Conservation (phyloP, 2,329 filamentous ascomycete genomes). For the Botryotinia globosa region DNA sequence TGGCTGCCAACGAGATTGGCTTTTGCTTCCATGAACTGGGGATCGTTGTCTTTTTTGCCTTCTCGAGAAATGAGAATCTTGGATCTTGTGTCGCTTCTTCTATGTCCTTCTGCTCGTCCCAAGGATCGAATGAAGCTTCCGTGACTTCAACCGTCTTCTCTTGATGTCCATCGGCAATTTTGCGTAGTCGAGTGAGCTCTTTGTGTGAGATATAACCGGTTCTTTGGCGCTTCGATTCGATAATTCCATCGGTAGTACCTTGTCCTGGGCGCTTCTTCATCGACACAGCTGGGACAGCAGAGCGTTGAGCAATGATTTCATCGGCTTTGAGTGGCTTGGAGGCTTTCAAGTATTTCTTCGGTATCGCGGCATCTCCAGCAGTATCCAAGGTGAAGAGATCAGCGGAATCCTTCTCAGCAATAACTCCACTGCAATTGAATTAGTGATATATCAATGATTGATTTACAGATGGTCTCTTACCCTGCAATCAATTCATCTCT, state of each 20-base stretch:
- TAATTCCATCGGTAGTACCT: conserved; percentile 69
- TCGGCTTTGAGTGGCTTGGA: conserved; percentile 84
- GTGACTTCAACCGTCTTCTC: conserved; percentile 47
- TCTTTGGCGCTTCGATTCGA: conserved; percentile 71
- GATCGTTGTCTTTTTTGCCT: conserved; percentile 62
- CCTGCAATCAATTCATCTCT: conserved; percentile 90
- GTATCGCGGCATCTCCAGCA: conserved; percentile 64
- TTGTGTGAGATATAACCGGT: conserved; percentile 79
- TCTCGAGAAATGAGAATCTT: conserved; percentile 63
- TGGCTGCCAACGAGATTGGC: conserved; percentile 78
- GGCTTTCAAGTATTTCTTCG: conserved; percentile 62
- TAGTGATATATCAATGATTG: conserved; percentile 20
- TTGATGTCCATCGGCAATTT: conserved; percentile 69
- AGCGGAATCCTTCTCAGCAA: conserved; percentile 77
- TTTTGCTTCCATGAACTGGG: conserved; percentile 73
- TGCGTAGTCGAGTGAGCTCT: conserved; percentile 74
- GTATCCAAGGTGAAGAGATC: conserved; percentile 85
- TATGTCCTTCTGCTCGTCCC: conserved; percentile 55
- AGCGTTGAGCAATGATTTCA: conserved; percentile 84
- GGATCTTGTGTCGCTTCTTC: conserved; percentile 49
- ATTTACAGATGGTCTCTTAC: conserved; percentile 47
- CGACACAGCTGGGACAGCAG: conserved; percentile 74
- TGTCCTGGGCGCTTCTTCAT: conserved; percentile 71
- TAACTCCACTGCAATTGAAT: conserved; percentile 62
- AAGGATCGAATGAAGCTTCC: conserved; percentile 76